A percentile compares a stretch with the other conserved stretches of the same genome.
These are phyloP conservation scores for Sungouiozyma intestinalis DNA, from an alignment of 805 yeast genomes.

Conservation along the genomic window DNA sequence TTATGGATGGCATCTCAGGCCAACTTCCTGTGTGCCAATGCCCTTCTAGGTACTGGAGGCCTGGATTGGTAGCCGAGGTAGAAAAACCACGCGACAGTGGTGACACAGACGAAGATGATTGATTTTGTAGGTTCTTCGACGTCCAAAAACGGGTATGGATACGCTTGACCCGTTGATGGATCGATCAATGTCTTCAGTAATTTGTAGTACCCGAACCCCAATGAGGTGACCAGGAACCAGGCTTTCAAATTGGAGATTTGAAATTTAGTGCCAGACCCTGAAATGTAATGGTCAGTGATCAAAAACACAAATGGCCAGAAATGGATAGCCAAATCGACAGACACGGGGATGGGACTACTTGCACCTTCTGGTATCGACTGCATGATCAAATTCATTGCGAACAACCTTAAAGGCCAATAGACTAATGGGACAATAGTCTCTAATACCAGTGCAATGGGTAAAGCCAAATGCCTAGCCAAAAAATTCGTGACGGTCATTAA, in stretches of 20 bases:
- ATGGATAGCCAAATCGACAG: conserved; percentile 49
- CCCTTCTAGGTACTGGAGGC: conserved; percentile 13
- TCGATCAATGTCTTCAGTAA: conserved; percentile 40
- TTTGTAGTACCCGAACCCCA: conserved; percentile 44
- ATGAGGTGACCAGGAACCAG: conserved; percentile 28
- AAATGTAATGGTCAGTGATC: conserved; percentile 39
- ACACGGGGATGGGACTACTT: conserved; percentile 32
- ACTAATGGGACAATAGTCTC: conserved; percentile 53
- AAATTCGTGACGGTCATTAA: conserved; percentile 13
- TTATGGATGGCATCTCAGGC: neutral
- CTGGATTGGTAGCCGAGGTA: conserved; percentile 23
- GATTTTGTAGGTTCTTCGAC: conserved; percentile 37
- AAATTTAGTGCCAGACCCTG: conserved; percentile 37
- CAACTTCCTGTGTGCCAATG: neutral
- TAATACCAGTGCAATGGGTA: conserved; percentile 46
- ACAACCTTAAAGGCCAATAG: conserved; percentile 60
- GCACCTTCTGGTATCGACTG: conserved; percentile 19
- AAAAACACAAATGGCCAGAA: conserved; percentile 46
- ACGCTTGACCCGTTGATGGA: conserved; percentile 36
- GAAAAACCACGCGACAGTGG: conserved; percentile 29
- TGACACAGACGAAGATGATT: conserved; percentile 39
- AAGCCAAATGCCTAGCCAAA: conserved; percentile 22
- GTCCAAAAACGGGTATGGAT: conserved; percentile 62
- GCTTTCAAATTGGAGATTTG: conserved; percentile 30
- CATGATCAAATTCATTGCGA: conserved; percentile 40